Conservation (phyloP, 2,329 filamentous ascomycete species). For the Talaromyces albobiverticillius region DNA sequence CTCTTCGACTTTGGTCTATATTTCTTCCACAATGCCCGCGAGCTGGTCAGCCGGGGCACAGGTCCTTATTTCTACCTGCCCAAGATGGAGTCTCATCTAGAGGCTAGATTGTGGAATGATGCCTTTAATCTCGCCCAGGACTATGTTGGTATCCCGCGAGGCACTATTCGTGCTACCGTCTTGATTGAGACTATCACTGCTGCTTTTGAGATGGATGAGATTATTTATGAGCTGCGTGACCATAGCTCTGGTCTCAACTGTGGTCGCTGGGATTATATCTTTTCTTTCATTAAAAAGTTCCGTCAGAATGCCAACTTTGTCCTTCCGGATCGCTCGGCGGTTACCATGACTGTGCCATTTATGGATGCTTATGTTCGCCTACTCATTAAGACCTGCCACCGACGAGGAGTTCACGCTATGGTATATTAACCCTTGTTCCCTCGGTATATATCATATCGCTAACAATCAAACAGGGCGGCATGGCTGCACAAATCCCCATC, state of each 20-base stretch:
- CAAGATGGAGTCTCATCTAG: slow-evolving; percentile 97
- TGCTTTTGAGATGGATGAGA: slow-evolving; percentile 99
- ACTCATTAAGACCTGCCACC: slow-evolving; percentile 97
- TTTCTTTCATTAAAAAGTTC: slow-evolving; percentile 99
- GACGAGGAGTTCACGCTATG: slow-evolving; percentile 97
- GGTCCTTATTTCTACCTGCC: slow-evolving; percentile 98
- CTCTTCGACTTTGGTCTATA: slow-evolving; percentile 98
- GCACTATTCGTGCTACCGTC: slow-evolving; percentile 91
- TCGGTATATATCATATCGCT: no score
- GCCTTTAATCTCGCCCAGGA: slow-evolving; percentile 95
- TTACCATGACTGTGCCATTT: slow-evolving; percentile 98
- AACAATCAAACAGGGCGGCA: slow-evolving; percentile 77
- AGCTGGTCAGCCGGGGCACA: slow-evolving; percentile 76
- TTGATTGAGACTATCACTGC: slow-evolving; percentile 97
- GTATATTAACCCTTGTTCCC: slow-evolving; percentile 30
- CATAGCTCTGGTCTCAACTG: slow-evolving; percentile 97
- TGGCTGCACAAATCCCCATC: slow-evolving; percentile 98
- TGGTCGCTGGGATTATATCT: slow-evolving; percentile 99
- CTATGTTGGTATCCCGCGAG: slow-evolving; percentile 81
- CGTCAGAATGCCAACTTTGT: slow-evolving; percentile 90
- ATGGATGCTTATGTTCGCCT: slow-evolving; percentile 98
- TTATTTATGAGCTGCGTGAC: slow-evolving; percentile 97
- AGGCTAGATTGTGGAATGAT: slow-evolving; percentile 97
- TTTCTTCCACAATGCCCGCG: slow-evolving; percentile 96
- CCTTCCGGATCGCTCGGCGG: slow-evolving; percentile 81